Conservation (phyloP, 139 green algal genomes). For the Chlorella vulgaris region DNA sequence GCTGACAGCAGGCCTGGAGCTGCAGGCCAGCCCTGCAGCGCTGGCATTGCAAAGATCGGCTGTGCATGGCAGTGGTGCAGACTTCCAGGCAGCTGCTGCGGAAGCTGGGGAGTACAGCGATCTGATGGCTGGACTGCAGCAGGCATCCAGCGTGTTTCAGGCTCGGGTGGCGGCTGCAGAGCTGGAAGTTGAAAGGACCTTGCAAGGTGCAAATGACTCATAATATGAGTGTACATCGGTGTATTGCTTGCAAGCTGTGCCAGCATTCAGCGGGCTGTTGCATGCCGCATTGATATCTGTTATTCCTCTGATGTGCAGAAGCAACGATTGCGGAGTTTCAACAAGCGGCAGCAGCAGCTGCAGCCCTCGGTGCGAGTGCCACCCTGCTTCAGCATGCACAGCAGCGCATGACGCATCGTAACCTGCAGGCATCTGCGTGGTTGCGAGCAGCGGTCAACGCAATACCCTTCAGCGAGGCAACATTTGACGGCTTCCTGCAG, state of each 20-base stretch:
- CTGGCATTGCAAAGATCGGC: not conserved
- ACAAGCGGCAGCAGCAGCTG: constrained; percentile 5
- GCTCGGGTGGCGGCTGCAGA: not conserved
- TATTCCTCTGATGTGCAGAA: not conserved
- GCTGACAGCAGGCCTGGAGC: constrained; percentile 7
- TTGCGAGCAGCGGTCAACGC: constrained; percentile 3
- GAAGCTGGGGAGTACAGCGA: not conserved
- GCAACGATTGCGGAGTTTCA: not conserved
- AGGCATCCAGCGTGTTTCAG: not conserved
- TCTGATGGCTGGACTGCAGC: not conserved
- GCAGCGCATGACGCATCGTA: not conserved
- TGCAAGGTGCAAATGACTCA: constrained; percentile 9
- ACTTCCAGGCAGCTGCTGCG: not conserved
- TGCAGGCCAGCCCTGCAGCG: not conserved
- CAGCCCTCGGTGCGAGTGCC: not conserved
- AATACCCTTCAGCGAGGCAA: not conserved
- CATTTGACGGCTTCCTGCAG: not conserved
- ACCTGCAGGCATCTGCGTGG: not conserved
- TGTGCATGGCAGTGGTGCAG: not conserved
- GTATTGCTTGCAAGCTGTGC: no score
- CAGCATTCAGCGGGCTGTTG: no score
- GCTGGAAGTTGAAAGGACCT: not conserved
- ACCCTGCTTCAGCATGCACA: not conserved
- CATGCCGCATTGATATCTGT: not conserved
- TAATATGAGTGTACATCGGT: no score